Evolutionary conservation across 768 basidiomycete genomes (phyloP), one percentile per base, ranked within the genome.

Genomic region (Hebeloma cylindrosporum): DNA sequence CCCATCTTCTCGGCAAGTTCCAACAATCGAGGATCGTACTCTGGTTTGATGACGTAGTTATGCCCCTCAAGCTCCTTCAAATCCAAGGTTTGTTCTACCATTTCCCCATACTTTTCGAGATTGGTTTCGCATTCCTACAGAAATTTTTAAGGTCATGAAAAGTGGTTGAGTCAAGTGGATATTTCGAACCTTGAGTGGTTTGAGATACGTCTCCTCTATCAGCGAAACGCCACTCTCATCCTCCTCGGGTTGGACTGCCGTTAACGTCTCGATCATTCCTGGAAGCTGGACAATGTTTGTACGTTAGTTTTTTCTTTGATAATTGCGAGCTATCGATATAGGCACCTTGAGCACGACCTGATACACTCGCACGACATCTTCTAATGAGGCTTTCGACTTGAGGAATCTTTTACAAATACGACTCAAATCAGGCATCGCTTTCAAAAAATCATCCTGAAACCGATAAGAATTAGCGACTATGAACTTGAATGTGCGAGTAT

Each of bases 81-180:
- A 58, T 99, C 96, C 31, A 99, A 79, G 0, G 96, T 98, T 50
- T 90, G 83, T 62, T 98, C 93, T 2, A 98, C 94, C 89, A 98
- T 94, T 49, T 93, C 89, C 2, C 78, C 73, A 56, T 93, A 95
- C 59, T 90, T 90, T 9, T 72, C 73, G 4, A 98, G 77, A 39
- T 70, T 82, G 0, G 61, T 64, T 13, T 78, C 67, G 50, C 80
- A 76, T 51, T 83, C 74, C 92, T 94, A 53, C n/a, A 28, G n/a
- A 31, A 35, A 2, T 22, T n/a, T n/a, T n/a, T n/a, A 38, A 25
- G 37, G 33, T 33, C 0, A 30, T 8, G 6, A 16, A 6, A 21
- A 27, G 20, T 8, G 27, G 18, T n/a, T 13, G 26, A 4, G 27
- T 26, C 22, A 8, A 3, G n/a, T 23, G 38, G 23, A 33, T 21